Evolutionary conservation across 441 rosid species (phyloP).

Genomic region (Geranium incanum): DNA sequence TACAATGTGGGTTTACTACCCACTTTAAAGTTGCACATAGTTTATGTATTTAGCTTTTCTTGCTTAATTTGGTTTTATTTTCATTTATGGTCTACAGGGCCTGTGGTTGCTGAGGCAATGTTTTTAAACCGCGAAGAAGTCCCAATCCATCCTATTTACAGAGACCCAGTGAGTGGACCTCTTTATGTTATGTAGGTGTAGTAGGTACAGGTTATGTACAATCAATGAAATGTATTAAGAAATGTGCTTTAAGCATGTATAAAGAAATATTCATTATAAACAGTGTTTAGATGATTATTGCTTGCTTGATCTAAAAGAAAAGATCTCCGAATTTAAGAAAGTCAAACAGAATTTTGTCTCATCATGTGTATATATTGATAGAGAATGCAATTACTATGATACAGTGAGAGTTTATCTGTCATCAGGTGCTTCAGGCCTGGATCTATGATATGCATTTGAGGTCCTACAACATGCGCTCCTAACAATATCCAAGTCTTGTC

Average conservation of each 20-base stretch:
- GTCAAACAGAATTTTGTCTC: not conserved
- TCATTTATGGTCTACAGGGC: slow-evolving; percentile 41
- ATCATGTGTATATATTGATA: not conserved
- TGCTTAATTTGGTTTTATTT: not conserved
- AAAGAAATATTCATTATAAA: not conserved
- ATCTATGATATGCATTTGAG: not conserved
- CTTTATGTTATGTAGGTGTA: slow-evolving; percentile 15
- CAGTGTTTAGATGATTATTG: not conserved
- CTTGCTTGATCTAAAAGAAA: not conserved
- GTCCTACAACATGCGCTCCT: not conserved
- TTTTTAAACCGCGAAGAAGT: slow-evolving; percentile 85
- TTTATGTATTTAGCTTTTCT: not conserved
- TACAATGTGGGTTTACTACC: not conserved
- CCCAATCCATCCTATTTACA: slow-evolving; percentile 72
- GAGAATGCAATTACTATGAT: not conserved
- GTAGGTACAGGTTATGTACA: not conserved
- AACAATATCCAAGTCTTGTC: not conserved
- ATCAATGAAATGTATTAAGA: not conserved
- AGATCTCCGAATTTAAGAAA: not conserved
- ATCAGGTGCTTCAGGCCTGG: not conserved
- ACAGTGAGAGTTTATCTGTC: not conserved
- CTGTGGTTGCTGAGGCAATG: slow-evolving; percentile 92
- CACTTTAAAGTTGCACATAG: not conserved
- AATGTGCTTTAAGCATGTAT: not conserved
- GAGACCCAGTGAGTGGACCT: slow-evolving; percentile 72